A percentile compares a stretch with the other conserved stretches of the same genome.
phyloP scores from a whole-genome alignment of 352 stramenopile genomes.

The Pythium folliculosum region DNA sequence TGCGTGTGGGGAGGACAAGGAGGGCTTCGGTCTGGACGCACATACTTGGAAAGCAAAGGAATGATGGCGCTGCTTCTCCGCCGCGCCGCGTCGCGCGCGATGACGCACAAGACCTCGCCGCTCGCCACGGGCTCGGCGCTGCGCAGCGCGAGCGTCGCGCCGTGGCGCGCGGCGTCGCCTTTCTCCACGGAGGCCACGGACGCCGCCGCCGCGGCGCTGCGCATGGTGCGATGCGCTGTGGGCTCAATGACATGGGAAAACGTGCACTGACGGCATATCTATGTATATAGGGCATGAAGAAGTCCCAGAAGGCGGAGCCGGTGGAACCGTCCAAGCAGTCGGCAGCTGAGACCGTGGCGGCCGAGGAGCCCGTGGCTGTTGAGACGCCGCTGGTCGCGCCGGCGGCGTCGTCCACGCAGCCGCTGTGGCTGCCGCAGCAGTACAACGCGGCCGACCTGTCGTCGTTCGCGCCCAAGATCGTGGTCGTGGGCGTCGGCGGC shows the following conservation, averaged over 20 bases:
- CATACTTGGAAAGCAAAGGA: neutral
- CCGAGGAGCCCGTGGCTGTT: constrained; percentile 19
- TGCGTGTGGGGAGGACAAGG: neutral
- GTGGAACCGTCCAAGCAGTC: constrained; percentile 1
- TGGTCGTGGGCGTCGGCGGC: constrained; percentile 85
- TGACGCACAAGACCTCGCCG: neutral
- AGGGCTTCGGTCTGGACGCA: neutral
- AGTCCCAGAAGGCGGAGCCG: constrained; percentile 38
- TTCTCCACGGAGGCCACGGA: constrained; percentile 76
- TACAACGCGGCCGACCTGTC: constrained; percentile 57
- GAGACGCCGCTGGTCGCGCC: constrained; percentile 42
- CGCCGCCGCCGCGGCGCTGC: constrained; percentile 64
- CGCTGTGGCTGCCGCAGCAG: constrained; percentile 73
- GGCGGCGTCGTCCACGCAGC: constrained; percentile 58
- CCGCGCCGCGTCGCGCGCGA: constrained; percentile 23
- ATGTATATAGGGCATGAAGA: constrained; percentile 48
- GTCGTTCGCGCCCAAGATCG: constrained; percentile 84
- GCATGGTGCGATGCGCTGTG: constrained; percentile 45
- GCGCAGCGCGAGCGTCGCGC: neutral
- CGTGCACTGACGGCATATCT: neutral
- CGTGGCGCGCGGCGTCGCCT: constrained; percentile 19
- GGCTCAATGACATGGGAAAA: neutral
- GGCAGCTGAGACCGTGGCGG: constrained; percentile 11
- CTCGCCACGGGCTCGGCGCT: neutral
- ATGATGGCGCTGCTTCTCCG: constrained; percentile 41